Evolutionary conservation across 139 green algal species (phyloP), one percentile per base, ranked within the genome.

Genomic region (Desmodesmus armatus): DNA sequence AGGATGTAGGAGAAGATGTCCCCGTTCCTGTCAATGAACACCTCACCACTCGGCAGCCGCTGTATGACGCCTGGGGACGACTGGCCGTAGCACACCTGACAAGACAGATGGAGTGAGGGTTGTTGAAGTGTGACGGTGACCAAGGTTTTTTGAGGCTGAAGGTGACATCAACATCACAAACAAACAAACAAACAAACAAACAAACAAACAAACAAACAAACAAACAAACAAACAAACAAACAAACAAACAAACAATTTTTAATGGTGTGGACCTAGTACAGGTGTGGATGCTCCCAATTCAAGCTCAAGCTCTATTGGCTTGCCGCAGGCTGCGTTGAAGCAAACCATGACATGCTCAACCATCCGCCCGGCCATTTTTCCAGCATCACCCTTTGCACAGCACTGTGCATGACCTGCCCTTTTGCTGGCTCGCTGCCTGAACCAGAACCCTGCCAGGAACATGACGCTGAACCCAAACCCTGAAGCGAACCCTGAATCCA

Each of bases 11-110:
- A 31, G 43, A 90, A 90, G 33, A 88, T 77, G 15, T 86, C 62
- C 19, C 69, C 77, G 29, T 73, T 80, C 15, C 87, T 60, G 60
- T 90, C 87, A 19, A 90, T 80, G 69, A 90, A 88, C 35, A 83
- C 15, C 69, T 88, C 87, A 1, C 87, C 87, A 21, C 21, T 33
- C 2, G 69, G 55, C 23, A 82, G 83, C 27, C 82, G 66, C n/a
- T 74, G 66, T 39, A 69, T 35, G 37, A 47, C 7, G n/a, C 17
- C 41, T 49, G 31, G 9, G 5, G 39, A 39, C 7, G 29, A 44
- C 7, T 40, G 25, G 2, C 70, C 71, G 1, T 79, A 39, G 35
- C 86, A 35, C 31, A 88, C 23, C 43, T 83, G 76, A 76, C 82
- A 90, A 44, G 88, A 88, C 31, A 73, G n/a, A 3, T 72, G 63